These are phyloP conservation scores for Lactarius sp. DNA, from an alignment of 768 basidiomycete species.

Conservation along the genomic window DNA sequence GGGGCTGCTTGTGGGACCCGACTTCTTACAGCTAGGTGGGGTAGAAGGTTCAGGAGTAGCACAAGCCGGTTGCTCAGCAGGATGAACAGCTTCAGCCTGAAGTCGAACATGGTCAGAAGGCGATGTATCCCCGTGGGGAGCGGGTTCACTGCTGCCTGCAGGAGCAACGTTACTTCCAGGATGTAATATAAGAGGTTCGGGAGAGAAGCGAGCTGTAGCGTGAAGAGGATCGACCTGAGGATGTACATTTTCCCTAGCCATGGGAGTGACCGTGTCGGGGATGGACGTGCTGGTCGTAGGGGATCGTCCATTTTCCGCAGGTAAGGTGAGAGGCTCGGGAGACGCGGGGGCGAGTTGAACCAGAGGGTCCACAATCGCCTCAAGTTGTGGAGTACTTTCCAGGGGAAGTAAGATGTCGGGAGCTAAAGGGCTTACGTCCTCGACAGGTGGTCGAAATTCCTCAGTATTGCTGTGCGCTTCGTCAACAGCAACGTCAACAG, in stretches of 20 bases:
- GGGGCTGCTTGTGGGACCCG: background rate
- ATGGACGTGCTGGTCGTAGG: background rate
- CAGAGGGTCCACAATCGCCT: background rate
- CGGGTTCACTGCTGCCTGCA: background rate
- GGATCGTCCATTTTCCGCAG: background rate
- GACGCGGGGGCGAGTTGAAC: background rate
- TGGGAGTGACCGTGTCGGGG: background rate
- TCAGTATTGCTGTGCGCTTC: background rate
- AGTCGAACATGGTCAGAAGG: background rate
- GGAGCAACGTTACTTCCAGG: background rate
- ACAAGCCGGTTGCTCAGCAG: background rate
- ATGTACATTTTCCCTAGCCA: background rate
- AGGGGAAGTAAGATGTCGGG: background rate
- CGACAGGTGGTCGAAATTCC: background rate
- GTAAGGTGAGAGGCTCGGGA: background rate
- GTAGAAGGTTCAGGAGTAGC: background rate
- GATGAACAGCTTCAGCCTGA: background rate
- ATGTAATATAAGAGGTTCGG: background rate
- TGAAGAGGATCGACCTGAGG: background rate
- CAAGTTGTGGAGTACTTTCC: background rate
- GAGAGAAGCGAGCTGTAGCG: background rate
- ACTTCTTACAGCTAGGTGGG: background rate
- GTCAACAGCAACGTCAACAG: background rate
- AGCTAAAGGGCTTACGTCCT: background rate
- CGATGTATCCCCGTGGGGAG: background rate